A percentile compares a stretch with the other conserved stretches of the same genome.
These are phyloP conservation scores for Fusarium torreyae DNA, from an alignment of 2,329 filamentous ascomycete species.

Conservation along the genomic window DNA sequence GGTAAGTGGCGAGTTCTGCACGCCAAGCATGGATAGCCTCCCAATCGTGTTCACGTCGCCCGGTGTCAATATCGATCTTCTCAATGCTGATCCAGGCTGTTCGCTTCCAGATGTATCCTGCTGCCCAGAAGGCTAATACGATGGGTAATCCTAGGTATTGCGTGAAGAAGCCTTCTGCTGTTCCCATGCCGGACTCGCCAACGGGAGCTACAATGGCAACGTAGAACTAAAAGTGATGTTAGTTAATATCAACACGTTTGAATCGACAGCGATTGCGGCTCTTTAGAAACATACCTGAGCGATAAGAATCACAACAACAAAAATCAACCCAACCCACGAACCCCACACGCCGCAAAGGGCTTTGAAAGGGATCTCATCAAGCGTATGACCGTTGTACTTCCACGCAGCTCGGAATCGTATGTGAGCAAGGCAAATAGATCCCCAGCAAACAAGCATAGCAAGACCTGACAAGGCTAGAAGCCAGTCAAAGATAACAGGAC, in stretches of 20 bases:
- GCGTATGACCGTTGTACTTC: slow-evolving; percentile 68
- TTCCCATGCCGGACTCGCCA: slow-evolving; percentile 51
- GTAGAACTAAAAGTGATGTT: slow-evolving; percentile 30
- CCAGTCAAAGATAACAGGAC: slow-evolving; percentile 73
- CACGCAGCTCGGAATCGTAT: slow-evolving; percentile 77
- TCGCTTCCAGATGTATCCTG: slow-evolving; percentile 76
- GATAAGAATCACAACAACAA: slow-evolving; percentile 68
- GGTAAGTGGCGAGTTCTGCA: slow-evolving; percentile 64
- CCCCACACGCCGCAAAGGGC: slow-evolving; percentile 73
- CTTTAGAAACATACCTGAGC: slow-evolving; percentile 59
- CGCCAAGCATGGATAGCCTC: slow-evolving; percentile 69
- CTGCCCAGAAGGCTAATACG: slow-evolving; percentile 67
- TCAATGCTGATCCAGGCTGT: slow-evolving; percentile 69
- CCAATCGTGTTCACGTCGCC: slow-evolving; percentile 75
- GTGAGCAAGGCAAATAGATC: slow-evolving; percentile 72
- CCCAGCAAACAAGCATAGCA: slow-evolving; percentile 76
- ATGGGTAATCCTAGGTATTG: slow-evolving; percentile 68
- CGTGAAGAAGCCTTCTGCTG: slow-evolving; percentile 68
- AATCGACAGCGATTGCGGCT: too few relatives aligned
- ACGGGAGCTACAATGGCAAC: slow-evolving; percentile 64
- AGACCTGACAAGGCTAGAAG: slow-evolving; percentile 75
- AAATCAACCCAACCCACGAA: slow-evolving; percentile 73
- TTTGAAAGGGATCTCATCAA: slow-evolving; percentile 76
- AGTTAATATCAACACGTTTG: rapidly evolving
- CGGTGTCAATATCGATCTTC: slow-evolving; percentile 77